Conservation (phyloP, 371 early-diverging fungal genomes). For the Rhizomucor miehei region DNA sequence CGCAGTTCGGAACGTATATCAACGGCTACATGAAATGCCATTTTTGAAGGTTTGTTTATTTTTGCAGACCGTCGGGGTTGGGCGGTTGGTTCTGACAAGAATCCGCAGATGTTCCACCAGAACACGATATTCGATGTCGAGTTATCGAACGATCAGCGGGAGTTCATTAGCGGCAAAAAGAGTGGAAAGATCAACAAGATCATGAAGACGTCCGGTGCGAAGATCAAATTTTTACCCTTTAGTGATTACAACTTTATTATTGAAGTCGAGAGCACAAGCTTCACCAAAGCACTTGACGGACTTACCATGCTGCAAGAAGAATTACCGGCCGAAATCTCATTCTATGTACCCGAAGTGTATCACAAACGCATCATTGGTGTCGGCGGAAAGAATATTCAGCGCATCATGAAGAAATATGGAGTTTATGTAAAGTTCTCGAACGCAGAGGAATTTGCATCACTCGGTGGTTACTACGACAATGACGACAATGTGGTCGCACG, state of each 20-base stretch:
- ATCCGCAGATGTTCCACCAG: conserved; percentile 26
- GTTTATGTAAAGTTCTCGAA: conserved; percentile 94
- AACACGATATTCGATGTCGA: conserved; percentile 54
- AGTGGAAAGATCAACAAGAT: conserved; percentile 94
- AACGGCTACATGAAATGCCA: conserved; percentile 45
- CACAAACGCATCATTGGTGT: conserved; percentile 96
- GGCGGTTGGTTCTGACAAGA: neutral
- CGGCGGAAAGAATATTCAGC: conserved; percentile 92
- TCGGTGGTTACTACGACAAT: conserved; percentile 81
- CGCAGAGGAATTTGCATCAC: conserved; percentile 71
- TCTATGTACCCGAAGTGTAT: conserved; percentile 83
- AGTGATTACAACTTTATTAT: conserved; percentile 80
- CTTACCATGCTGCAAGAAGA: conserved; percentile 76
- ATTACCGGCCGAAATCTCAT: conserved; percentile 83
- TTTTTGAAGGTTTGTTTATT: conserved; percentile 31
- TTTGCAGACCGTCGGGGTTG: neutral
- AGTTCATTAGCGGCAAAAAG: conserved; percentile 94
- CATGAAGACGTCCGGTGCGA: conserved; percentile 72
- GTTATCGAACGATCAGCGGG: conserved; percentile 78
- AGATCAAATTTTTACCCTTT: conserved; percentile 55
- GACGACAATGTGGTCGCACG: conserved; percentile 85
- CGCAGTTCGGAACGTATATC: conserved; percentile 58
- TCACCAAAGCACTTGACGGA: conserved; percentile 64
- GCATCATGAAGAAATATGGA: conserved; percentile 94
- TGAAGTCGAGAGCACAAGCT: conserved; percentile 60